Evolutionary conservation across 352 stramenopile genomes (phyloP).

Genomic region (Aphanomyces euteiches): DNA sequence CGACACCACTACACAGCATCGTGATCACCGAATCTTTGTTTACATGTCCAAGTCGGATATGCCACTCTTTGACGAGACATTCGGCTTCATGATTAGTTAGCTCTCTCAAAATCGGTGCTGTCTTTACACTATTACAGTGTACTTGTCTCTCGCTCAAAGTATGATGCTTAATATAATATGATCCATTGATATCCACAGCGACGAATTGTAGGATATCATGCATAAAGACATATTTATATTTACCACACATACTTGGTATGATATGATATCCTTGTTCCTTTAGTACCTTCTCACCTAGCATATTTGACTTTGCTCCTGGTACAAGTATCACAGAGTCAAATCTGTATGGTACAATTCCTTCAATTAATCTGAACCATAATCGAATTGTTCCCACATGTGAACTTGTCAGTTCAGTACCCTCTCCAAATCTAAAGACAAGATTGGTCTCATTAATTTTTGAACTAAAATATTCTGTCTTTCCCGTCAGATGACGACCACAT

Average conservation of each 20-base stretch:
- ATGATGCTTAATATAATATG: neutral
- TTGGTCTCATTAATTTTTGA: neutral
- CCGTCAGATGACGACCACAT: neutral
- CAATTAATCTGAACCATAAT: neutral
- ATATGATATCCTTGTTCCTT: conserved; percentile 1
- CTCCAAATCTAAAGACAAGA: conserved; percentile 1
- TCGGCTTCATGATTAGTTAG: neutral
- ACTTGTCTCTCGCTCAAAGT: neutral
- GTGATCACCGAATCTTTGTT: neutral
- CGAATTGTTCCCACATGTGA: neutral
- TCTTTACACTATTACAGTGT: neutral
- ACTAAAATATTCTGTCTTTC: neutral
- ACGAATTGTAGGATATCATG: neutral
- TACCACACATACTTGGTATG: neutral
- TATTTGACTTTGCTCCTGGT: conserved; percentile 2
- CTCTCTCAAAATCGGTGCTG: neutral
- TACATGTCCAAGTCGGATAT: conserved; percentile 1
- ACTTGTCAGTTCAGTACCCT: neutral
- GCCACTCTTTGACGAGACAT: neutral
- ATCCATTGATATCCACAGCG: neutral
- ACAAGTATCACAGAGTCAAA: neutral
- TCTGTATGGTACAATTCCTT: neutral
- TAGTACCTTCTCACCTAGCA: neutral
- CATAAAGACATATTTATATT: conserved; percentile 6
- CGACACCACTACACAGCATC: too few species aligned